phyloP scores from a whole-genome alignment of 2,329 filamentous ascomycete species.

The Hortaea sp. region DNA sequence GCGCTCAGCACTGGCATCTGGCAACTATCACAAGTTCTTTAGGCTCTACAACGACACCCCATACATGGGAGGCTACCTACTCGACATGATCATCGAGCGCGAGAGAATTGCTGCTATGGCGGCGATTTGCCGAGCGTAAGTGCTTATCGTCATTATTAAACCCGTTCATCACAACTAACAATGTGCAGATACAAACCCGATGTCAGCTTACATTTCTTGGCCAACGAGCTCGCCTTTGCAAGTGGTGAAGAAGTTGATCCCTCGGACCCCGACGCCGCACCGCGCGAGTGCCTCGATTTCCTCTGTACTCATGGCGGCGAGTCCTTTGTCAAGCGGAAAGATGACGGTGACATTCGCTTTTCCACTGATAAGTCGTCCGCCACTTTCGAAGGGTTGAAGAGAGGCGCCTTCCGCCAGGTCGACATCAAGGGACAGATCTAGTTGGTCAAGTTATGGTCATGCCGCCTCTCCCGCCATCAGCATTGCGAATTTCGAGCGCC shows the following conservation, averaged over 20 bases:
- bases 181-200: slow-evolving; percentile 74
- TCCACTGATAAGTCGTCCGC: slow-evolving; percentile 61
- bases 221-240: slow-evolving; percentile 92
- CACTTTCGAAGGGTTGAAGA: slow-evolving; percentile 65
- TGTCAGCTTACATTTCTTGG: slow-evolving; percentile 81
- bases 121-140: slow-evolving; percentile 91
- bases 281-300: slow-evolving; percentile 62
- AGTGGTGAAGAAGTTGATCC: slow-evolving; percentile 59
- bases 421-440: slow-evolving; percentile 97
- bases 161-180: not conserved
- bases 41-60: slow-evolving; percentile 83
- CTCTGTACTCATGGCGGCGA: slow-evolving; percentile 71
- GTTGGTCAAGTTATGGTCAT: slow-evolving; percentile 18
- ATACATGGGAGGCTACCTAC: slow-evolving; percentile 85
- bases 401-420: slow-evolving; percentile 70
- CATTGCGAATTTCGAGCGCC: not conserved
- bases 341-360: slow-evolving; percentile 59
- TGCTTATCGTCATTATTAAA: slow-evolving; percentile 19
- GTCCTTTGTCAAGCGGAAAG: slow-evolving; percentile 65
- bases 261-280: slow-evolving; percentile 15
- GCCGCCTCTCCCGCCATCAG: not conserved
- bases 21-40: slow-evolving; percentile 98
- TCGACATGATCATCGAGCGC: slow-evolving; percentile 97
- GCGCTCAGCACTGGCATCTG: slow-evolving; percentile 80
- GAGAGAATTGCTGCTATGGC: slow-evolving; percentile 85